Evolutionary conservation across 371 early-diverging fungal genomes (phyloP).

Genomic region (Homolaphlyctis polyrhiza): DNA sequence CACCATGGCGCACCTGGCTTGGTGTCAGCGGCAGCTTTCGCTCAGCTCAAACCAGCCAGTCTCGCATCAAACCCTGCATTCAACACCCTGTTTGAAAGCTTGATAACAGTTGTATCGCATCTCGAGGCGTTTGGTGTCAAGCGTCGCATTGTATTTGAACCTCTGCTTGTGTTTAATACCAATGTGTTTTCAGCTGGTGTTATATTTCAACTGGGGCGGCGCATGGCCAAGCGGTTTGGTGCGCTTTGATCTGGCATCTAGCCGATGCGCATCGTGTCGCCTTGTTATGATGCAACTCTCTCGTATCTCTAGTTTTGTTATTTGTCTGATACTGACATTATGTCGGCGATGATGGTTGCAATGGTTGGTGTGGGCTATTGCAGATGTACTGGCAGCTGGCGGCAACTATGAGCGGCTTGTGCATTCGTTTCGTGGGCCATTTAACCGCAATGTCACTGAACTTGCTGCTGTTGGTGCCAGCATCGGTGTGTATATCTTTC

Average conservation of each 20-base stretch:
- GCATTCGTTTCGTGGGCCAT: constrained; percentile 50
- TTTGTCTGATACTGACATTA: background rate
- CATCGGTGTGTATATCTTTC: constrained; percentile 37
- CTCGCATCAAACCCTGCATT: constrained; percentile 9
- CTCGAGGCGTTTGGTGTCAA: constrained; percentile 58
- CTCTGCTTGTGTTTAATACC: constrained; percentile 68
- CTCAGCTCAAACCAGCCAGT: background rate
- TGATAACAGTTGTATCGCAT: constrained; percentile 47
- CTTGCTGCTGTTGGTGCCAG: constrained; percentile 32
- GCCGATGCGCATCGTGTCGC: background rate
- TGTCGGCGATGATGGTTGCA: background rate
- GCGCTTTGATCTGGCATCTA: constrained; percentile 2
- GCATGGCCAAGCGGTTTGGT: constrained; percentile 54
- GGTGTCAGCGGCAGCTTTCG: too few relatives aligned
- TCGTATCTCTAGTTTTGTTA: too few relatives aligned
- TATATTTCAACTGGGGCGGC: constrained; percentile 66
- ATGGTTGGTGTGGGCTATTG: background rate
- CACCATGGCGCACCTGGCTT: background rate
- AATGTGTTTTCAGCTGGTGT: constrained; percentile 67
- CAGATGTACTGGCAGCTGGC: constrained; percentile 76
- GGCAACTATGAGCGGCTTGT: constrained; percentile 80
- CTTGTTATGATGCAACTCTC: too few relatives aligned
- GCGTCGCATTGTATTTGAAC: constrained; percentile 59
- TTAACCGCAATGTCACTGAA: constrained; percentile 17
- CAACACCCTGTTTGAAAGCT: background rate